These are phyloP conservation scores for Ophiostoma himal-ulmi DNA, from an alignment of 2,329 filamentous ascomycete species.

Conservation along the genomic window DNA sequence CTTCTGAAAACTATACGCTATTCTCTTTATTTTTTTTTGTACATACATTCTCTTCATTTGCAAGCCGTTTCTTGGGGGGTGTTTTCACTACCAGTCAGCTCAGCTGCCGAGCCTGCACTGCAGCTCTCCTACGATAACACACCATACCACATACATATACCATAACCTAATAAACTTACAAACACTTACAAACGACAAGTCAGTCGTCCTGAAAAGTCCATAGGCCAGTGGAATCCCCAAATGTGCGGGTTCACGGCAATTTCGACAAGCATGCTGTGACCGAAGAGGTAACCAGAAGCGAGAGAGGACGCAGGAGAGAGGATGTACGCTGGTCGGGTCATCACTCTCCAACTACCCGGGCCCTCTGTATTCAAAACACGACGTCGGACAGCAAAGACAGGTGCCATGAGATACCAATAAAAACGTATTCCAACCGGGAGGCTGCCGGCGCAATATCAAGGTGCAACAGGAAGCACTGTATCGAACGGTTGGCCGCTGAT, in stretches of 20 bases:
- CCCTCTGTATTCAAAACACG: background rate
- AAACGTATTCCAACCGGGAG: background rate
- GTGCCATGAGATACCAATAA: background rate
- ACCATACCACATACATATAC: background rate
- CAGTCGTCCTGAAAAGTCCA: background rate
- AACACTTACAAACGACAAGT: background rate
- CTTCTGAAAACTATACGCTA: background rate
- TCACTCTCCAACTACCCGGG: background rate
- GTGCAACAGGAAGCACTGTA: background rate
- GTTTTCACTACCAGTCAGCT: background rate
- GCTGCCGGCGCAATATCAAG: background rate
- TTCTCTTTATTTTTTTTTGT: background rate
- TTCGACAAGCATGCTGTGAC: background rate
- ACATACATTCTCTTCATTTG: background rate
- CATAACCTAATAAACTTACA: background rate
- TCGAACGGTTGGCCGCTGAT: background rate
- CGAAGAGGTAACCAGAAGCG: background rate
- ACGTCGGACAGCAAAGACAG: background rate
- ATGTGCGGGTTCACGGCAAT: no score
- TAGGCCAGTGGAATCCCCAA: background rate
- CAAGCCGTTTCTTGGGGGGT: slow-evolving; percentile 11
- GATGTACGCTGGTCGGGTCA: background rate
- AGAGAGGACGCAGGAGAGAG: background rate
- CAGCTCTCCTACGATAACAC: background rate
- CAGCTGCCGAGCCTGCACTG: background rate